Percentiles rank a stretch among this genome's conserved stretches.
Evolutionary conservation across 2,329 filamentous ascomycete species (phyloP).

Genomic region (Epichloe hybrida): DNA sequence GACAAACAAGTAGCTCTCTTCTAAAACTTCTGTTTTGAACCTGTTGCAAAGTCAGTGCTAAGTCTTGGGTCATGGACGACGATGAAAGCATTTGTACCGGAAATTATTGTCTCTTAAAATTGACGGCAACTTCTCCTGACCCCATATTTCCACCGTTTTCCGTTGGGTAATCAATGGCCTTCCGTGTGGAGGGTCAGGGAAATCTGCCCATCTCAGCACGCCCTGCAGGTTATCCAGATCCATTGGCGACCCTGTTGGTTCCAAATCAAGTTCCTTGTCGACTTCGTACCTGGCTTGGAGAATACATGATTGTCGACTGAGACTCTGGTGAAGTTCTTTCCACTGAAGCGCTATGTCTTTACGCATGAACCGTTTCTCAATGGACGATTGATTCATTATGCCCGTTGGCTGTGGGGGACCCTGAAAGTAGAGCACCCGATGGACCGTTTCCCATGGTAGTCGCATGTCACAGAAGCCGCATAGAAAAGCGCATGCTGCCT

Average conservation of each 20-base stretch:
- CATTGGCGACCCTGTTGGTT: constrained; percentile 16
- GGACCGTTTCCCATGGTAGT: constrained; percentile 31
- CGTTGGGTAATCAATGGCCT: constrained; percentile 35
- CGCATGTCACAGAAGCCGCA: constrained; percentile 43
- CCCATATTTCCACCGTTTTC: constrained; percentile 43
- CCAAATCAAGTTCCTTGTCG: constrained; percentile 32
- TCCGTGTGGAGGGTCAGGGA: constrained; percentile 41
- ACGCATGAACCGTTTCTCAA: constrained; percentile 24
- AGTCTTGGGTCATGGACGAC: neutral
- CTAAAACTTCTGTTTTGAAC: constrained; percentile 38
- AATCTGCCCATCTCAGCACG: constrained; percentile 43
- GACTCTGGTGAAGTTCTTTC: constrained; percentile 40
- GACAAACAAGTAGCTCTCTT: constrained; percentile 40
- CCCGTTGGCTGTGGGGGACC: constrained; percentile 32
- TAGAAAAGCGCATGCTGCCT: constrained; percentile 36
- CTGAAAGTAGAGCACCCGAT: constrained; percentile 40
- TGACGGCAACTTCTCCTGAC: constrained; percentile 33
- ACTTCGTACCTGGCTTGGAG: constrained; percentile 43
- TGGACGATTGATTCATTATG: constrained; percentile 28
- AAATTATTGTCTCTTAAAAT: constrained; percentile 39
- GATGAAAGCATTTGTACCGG: constrained; percentile 22
- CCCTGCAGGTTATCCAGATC: constrained; percentile 32
- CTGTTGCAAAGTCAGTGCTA: constrained; percentile 18
- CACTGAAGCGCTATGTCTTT: constrained; percentile 29
- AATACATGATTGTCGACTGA: constrained; percentile 43